These are phyloP conservation scores for Dothistroma pini DNA, from an alignment of 2,329 filamentous ascomycete species.

Conservation along the genomic window DNA sequence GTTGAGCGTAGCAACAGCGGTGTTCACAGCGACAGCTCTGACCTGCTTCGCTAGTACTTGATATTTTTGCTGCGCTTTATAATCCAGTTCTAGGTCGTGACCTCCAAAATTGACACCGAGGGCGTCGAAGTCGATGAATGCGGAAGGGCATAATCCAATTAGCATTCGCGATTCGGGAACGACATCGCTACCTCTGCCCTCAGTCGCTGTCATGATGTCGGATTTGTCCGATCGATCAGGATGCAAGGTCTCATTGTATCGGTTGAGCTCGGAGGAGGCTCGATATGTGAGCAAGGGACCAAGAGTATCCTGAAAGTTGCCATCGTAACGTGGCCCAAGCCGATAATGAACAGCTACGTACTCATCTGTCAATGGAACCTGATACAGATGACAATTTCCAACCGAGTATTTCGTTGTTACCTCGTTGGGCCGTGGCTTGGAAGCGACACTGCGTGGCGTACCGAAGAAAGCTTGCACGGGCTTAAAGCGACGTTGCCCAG, in stretches of 20 bases:
- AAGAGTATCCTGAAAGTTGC: slow-evolving; percentile 94
- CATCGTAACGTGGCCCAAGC: slow-evolving; percentile 84
- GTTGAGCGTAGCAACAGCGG: slow-evolving; percentile 79
- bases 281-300: slow-evolving; percentile 96
- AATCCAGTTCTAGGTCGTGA: slow-evolving; percentile 46
- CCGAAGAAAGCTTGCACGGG: slow-evolving; percentile 90
- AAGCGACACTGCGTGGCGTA: slow-evolving; percentile 83
- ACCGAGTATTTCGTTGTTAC: slow-evolving; percentile 82
- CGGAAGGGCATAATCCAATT: slow-evolving; percentile 76
- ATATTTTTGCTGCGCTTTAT: slow-evolving; percentile 42
- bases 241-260: slow-evolving; percentile 87
- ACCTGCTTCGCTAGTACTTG: slow-evolving; percentile 67
- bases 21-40: slow-evolving; percentile 80
- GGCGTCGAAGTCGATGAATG: slow-evolving; percentile 71
- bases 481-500: slow-evolving; percentile 39
- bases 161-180: slow-evolving; percentile 78
- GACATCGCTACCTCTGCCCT: slow-evolving; percentile 76
- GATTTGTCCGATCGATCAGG: slow-evolving; percentile 86
- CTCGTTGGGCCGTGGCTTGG: slow-evolving; percentile 66
- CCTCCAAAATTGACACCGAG: slow-evolving; percentile 6
- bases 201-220: slow-evolving; percentile 84
- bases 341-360: slow-evolving; percentile 86
- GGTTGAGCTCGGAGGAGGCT: slow-evolving; percentile 82
- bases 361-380: slow-evolving; percentile 85
- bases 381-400: slow-evolving; percentile 83